Evolutionary conservation across 768 basidiomycete species (phyloP).

Genomic region (Thelephora aurantiotincta): DNA sequence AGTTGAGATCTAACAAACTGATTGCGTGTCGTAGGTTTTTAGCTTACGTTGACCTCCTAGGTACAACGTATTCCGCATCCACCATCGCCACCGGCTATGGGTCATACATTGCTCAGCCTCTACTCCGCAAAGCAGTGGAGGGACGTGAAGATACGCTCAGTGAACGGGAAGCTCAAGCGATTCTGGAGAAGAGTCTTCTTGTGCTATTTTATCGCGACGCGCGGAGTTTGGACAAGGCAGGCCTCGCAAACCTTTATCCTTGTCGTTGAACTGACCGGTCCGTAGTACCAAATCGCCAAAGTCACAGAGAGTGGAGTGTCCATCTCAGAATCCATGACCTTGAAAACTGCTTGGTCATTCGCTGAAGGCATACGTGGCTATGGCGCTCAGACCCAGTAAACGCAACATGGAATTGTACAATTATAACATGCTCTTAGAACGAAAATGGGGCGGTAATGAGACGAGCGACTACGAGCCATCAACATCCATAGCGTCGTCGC

Average conservation of each 20-base stretch:
- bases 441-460: neutral
- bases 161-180: conserved; percentile 62
- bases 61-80: conserved; percentile 90
- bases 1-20: neutral
- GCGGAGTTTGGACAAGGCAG: conserved; percentile 86
- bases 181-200: conserved; percentile 78
- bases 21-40: conserved; percentile 50
- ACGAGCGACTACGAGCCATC: neutral
- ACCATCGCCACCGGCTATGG: conserved; percentile 95
- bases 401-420: neutral
- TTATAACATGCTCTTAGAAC: neutral
- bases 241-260: conserved; percentile 8
- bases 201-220: conserved; percentile 97
- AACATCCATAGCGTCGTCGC: conserved; percentile 65
- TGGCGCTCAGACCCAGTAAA: conserved; percentile 79
- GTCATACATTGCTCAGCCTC: conserved; percentile 81
- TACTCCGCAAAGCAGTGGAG: conserved; percentile 86
- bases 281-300: conserved; percentile 88
- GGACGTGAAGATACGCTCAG: conserved; percentile 60
- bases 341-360: conserved; percentile 81
- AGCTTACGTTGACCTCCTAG: conserved; percentile 86
- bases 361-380: conserved; percentile 89
- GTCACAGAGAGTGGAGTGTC: conserved; percentile 63
- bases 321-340: conserved; percentile 65
- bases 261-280: neutral